These are phyloP conservation scores for Pythium rhizo-oryzae DNA, from an alignment of 352 stramenopile genomes.

Conservation along the genomic window DNA sequence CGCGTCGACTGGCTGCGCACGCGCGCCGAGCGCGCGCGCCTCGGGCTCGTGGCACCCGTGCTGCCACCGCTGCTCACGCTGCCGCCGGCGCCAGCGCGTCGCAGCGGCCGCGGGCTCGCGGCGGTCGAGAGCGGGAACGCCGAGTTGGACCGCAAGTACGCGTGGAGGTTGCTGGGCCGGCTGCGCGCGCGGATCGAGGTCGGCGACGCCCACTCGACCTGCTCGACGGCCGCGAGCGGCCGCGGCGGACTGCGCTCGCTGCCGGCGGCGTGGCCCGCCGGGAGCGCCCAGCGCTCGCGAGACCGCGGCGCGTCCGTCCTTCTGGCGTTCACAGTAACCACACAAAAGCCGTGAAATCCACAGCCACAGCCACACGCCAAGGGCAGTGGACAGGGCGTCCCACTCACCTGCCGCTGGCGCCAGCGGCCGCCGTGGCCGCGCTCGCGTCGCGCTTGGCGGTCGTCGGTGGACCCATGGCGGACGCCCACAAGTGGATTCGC, in stretches of 20 bases:
- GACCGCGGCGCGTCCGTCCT: slow-evolving; percentile 14
- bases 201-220: slow-evolving; percentile 39
- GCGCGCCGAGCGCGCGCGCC: slow-evolving; percentile 2
- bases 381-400: no score
- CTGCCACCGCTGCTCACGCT: slow-evolving; percentile 21
- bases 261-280: neutral
- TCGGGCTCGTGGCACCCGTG: slow-evolving; percentile 16
- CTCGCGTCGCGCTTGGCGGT: slow-evolving; percentile 18
- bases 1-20: slow-evolving; percentile 22
- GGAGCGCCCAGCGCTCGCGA: neutral
- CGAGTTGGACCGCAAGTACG: slow-evolving; percentile 35
- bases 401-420: slow-evolving; percentile 10
- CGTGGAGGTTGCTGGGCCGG: slow-evolving; percentile 51
- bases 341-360: no score
- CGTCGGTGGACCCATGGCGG: slow-evolving; percentile 13
- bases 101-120: slow-evolving; percentile 23
- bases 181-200: slow-evolving; percentile 40
- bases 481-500: slow-evolving; percentile 9
- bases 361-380: neutral
- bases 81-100: neutral
- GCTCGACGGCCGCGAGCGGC: slow-evolving; percentile 1
- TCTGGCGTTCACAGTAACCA: no score
- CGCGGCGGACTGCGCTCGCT: neutral
- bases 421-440: neutral
- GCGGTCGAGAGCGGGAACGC: slow-evolving; percentile 33